Evolutionary conservation across 2,329 filamentous ascomycete species (phyloP).

Genomic region (Pseudocercospora ulei): DNA sequence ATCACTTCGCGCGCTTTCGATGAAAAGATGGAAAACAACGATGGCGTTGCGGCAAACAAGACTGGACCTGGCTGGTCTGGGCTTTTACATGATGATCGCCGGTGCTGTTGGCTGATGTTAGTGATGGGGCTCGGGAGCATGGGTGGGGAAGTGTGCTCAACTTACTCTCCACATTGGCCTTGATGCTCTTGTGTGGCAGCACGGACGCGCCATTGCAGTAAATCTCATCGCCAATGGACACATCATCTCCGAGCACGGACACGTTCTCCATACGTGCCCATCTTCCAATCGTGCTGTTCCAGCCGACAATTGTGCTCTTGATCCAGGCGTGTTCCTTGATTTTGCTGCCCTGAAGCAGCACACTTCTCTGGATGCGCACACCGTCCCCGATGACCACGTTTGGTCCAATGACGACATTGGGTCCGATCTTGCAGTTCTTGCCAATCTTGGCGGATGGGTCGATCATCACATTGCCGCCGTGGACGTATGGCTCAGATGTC

Average conservation of each 20-base stretch:
- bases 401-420: constrained; percentile 91
- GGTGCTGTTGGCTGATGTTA: constrained; percentile 18
- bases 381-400: constrained; percentile 88
- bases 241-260: constrained; percentile 93
- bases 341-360: constrained; percentile 78
- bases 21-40: too few relatives aligned
- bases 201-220: constrained; percentile 90
- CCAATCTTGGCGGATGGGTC: constrained; percentile 91
- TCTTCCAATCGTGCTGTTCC: constrained; percentile 91
- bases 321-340: constrained; percentile 99
- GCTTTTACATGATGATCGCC: constrained; percentile 24
- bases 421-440: constrained; percentile 95
- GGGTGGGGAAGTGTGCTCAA: constrained; percentile 13
- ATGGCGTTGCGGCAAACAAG: too few relatives aligned
- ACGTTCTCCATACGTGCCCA: constrained; percentile 98
- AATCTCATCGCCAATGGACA: constrained; percentile 94
- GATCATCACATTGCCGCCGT: constrained; percentile 91
- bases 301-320: constrained; percentile 96
- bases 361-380: constrained; percentile 85
- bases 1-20: too few relatives aligned
- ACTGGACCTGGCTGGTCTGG: too few relatives aligned
- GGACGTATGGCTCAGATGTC: constrained; percentile 61
- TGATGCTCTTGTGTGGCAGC: constrained; percentile 96
- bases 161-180: constrained; percentile 83
- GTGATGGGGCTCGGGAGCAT: constrained; percentile 3